Conservation (phyloP, 495 filamentous ascomycete genomes). For the Patellaria atrata region DNA sequence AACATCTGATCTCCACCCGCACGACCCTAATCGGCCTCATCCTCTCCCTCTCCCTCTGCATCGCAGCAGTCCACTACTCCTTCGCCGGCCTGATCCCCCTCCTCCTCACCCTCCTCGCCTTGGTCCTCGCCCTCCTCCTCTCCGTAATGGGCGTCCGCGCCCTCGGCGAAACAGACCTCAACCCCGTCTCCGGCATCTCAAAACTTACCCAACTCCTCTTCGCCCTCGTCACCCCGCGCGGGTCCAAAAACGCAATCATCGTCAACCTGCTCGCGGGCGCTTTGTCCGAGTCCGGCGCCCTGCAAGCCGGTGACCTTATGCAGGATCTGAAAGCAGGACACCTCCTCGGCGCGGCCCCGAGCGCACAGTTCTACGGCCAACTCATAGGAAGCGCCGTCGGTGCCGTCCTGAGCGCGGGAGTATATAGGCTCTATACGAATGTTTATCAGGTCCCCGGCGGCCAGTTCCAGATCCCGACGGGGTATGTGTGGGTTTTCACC, state of each 20-base stretch:
- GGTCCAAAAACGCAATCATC: conserved; percentile 62
- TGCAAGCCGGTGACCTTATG: conserved; percentile 96
- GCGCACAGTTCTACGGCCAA: conserved; percentile 93
- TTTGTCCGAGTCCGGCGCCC: conserved; percentile 69
- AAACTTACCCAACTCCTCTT: conserved; percentile 95
- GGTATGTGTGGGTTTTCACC: conserved; percentile 93
- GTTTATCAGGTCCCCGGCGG: conserved; percentile 81
- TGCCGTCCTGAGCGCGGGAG: conserved; percentile 69
- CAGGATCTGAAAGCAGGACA: conserved; percentile 97
- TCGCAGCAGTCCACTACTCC: conserved; percentile 60
- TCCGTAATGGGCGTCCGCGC: conserved; percentile 94
- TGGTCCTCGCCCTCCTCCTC: conserved; percentile 73
- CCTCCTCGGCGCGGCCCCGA: conserved; percentile 77
- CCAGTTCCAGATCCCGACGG: conserved; percentile 86
- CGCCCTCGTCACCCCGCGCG: conserved; percentile 67
- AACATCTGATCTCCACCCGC: conserved; percentile 62
- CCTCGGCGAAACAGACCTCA: conserved; percentile 89
- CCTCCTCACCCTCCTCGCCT: conserved; percentile 64
- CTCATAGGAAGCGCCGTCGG: conserved; percentile 83
- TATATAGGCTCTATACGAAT: conserved; percentile 81
- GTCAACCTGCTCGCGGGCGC: conserved; percentile 95
- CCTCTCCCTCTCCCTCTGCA: conserved; percentile 63
- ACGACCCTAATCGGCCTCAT: conserved; percentile 61
- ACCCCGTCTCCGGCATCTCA: conserved; percentile 90
- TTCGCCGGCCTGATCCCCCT: conserved; percentile 53